phyloP scores from a whole-genome alignment of 768 basidiomycete species.

The Nevesoporus exiguus region DNA sequence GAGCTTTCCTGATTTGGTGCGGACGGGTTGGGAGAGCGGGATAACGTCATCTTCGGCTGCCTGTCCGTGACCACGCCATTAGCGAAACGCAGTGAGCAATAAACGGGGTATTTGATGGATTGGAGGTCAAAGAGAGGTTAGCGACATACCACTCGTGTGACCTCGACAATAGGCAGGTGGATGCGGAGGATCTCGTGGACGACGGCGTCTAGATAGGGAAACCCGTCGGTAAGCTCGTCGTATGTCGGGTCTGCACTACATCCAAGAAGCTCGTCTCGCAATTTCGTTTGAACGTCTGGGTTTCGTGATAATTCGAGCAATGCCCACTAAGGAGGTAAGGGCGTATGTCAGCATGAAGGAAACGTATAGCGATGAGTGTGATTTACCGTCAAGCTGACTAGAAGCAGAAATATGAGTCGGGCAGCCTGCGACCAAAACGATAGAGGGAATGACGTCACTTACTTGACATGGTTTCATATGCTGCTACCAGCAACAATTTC shows the following conservation, averaged over 20 bases:
- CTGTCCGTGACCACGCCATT: conserved; percentile 18
- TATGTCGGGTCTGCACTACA: not conserved
- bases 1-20: conserved; percentile 36
- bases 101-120: too few relatives aligned
- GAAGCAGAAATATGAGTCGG: not conserved
- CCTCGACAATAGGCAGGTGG: conserved; percentile 38
- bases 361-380: not conserved
- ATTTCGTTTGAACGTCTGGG: conserved; percentile 42
- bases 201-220: conserved; percentile 13
- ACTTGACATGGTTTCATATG: conserved; percentile 23
- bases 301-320: conserved; percentile 50
- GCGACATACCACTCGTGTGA: conserved; percentile 11
- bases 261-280: conserved; percentile 19
- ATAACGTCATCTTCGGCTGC: conserved; percentile 53
- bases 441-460: not conserved
- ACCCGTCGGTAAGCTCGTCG: not conserved
- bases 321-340: conserved; percentile 40
- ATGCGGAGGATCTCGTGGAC: not conserved
- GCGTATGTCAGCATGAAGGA: not conserved
- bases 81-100: too few relatives aligned
- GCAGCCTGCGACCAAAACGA: not conserved
- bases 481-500: conserved; percentile 18
- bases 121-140: not conserved
- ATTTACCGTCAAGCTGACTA: conserved; percentile 22
- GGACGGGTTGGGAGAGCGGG: conserved; percentile 48